phyloP scores from a whole-genome alignment of 441 rosid species.

The Populus hybrid region DNA sequence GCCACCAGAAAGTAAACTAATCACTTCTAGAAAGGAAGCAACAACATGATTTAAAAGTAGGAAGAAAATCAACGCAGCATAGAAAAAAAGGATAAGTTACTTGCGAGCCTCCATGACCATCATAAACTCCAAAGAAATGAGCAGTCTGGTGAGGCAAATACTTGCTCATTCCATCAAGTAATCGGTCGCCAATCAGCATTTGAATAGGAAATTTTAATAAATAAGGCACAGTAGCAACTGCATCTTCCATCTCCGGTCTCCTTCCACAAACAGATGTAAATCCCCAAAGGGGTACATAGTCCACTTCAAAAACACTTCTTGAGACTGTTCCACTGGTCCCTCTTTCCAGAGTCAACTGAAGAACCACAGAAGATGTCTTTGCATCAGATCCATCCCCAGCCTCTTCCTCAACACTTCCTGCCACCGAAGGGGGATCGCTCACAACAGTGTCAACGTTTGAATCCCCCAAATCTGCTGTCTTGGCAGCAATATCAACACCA shows the following conservation, averaged over 20 bases:
- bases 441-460: constrained; percentile 32
- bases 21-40: neutral
- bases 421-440: constrained; percentile 34
- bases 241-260: constrained; percentile 97
- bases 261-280: constrained; percentile 69
- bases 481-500: constrained; percentile 36
- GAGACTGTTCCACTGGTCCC: constrained; percentile 28
- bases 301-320: constrained; percentile 77
- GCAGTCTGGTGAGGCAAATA: constrained; percentile 51
- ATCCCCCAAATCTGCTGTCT: constrained; percentile 33
- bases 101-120: constrained; percentile 96
- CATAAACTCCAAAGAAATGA: constrained; percentile 88
- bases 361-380: constrained; percentile 36
- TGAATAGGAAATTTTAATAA: constrained; percentile 63
- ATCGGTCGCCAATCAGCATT: constrained; percentile 53
- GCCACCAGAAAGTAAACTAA: constrained; percentile 9
- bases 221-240: constrained; percentile 57
- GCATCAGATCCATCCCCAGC: constrained; percentile 33
- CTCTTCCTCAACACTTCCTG: constrained; percentile 38
- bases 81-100: constrained; percentile 28
- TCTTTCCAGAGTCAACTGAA: constrained; percentile 42
- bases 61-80: neutral
- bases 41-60: neutral
- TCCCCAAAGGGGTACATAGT: constrained; percentile 85
- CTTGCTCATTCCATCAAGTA: constrained; percentile 51